These are phyloP conservation scores for Cupressus sempervirens DNA, from an alignment of 75 land plant genomes.

Conservation along the genomic window DNA sequence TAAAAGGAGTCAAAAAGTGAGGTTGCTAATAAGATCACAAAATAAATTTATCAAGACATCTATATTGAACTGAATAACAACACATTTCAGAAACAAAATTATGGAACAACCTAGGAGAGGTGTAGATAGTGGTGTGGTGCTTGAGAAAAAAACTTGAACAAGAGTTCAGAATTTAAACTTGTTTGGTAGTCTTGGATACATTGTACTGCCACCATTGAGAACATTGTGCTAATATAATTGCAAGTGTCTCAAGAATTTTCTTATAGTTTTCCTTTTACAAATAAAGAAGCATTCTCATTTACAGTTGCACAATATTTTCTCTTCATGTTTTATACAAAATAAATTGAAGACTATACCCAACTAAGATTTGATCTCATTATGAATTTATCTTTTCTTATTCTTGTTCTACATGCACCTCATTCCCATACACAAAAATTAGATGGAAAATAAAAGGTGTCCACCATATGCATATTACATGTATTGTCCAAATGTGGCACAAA, in stretches of 20 bases:
- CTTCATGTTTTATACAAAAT: neutral
- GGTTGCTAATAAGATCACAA: too few relatives aligned
- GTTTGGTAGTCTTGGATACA: constrained; percentile 58
- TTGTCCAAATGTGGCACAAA: too few relatives aligned
- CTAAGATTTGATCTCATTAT: neutral
- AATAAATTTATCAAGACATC: neutral
- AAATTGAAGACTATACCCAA: neutral
- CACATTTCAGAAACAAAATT: neutral
- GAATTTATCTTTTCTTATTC: neutral
- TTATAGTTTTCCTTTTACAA: neutral
- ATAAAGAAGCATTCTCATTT: constrained; percentile 3
- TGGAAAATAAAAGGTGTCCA: too few relatives aligned
- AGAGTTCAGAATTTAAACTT: constrained; percentile 20
- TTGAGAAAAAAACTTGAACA: neutral
- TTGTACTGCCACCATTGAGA: constrained; percentile 50
- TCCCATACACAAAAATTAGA: too few relatives aligned
- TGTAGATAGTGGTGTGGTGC: neutral
- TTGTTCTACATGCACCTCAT: too few relatives aligned
- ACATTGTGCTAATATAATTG: constrained; percentile 57
- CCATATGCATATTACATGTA: too few relatives aligned
- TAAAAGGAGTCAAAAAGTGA: too few relatives aligned
- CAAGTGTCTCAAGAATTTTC: neutral
- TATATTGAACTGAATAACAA: neutral
- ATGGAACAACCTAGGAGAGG: neutral
- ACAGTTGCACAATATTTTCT: neutral